Base-by-base conservation (phyloP, 129 eudicot species). In the Heracleum sosnowskyi region DNA sequence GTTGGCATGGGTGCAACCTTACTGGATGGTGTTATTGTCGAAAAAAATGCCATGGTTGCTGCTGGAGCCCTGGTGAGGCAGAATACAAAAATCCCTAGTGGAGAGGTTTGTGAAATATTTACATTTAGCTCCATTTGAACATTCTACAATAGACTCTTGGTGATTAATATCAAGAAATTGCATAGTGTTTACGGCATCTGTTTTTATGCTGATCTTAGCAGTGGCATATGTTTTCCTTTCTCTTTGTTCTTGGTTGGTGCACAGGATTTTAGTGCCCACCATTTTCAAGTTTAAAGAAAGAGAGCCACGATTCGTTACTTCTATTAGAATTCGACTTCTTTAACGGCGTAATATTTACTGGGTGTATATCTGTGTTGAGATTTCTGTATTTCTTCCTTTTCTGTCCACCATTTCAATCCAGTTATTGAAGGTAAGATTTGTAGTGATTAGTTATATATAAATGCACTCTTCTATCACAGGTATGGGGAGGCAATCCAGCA, bases 401-500 rank as follows among this genome's bases (percentile, higher is more conserved):
- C 1, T n/a, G 16, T n/a, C 68, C 16, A n/a, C 16, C 16, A 11
- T 26, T n/a, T n/a, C 26, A 24, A 11, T 41, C 20, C 33, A 33
- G 74, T 69, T 69, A 69, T 69, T 34, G 40, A 76, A 34, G n/a
- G 33, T 8, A 37, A 41, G 73, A 20, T 39, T 41, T 47, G 28
- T 29, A 57, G 80, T 77, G 16, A 28, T 63, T 41, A 39, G 26
- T 62, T 17, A 40, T 37, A 63, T 12, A 66, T 57, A 17, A 13
- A 39, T 57, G 66, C 28, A 74, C 2, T 57, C 69, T 55, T 66
- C 74, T 13, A 62, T 39, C 40, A 46, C 84, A 96, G 99, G 95
- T 96, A 11, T 96, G 99, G 99, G 99, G 90, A 86, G 99, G 99
- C 60, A 96, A 92, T 79, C 99, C 99, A 12, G 97, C 99, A 34